Evolutionary conservation across 805 yeast species (phyloP).

Genomic region (Candida maltosa): DNA sequence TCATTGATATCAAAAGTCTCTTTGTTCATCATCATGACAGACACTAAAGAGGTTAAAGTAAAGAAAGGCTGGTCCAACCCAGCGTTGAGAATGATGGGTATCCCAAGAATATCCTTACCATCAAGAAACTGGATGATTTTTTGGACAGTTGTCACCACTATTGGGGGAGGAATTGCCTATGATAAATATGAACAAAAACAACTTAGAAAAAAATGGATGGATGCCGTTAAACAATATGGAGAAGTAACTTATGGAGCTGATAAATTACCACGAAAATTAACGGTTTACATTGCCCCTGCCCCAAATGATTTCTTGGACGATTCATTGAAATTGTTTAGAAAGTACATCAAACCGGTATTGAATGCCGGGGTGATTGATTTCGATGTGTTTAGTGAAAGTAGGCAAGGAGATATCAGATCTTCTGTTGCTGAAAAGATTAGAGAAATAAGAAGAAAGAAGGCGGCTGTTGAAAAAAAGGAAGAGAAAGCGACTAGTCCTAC

Average conservation of each 20-base stretch:
- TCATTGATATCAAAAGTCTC: background rate
- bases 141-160: conserved; percentile 63
- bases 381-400: conserved; percentile 68
- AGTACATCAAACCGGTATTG: conserved; percentile 80
- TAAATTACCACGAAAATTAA: conserved; percentile 67
- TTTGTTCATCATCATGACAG: background rate
- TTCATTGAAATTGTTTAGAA: conserved; percentile 68
- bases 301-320: conserved; percentile 86
- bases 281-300: conserved; percentile 92
- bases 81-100: conserved; percentile 81
- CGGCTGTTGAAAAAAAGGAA: conserved; percentile 19
- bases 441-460: conserved; percentile 44
- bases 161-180: conserved; percentile 74
- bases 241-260: conserved; percentile 41
- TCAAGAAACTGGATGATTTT: conserved; percentile 92
- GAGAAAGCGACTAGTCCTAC: conserved; percentile 16
- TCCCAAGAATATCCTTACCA: conserved; percentile 74
- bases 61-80: conserved; percentile 64
- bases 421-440: conserved; percentile 82
- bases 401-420: conserved; percentile 86
- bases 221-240: conserved; percentile 49
- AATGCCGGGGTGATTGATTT: conserved; percentile 83
- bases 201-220: conserved; percentile 63
- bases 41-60: conserved; percentile 1
- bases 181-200: conserved; percentile 73